phyloP scores from a whole-genome alignment of 164 flowering plant genomes.

The Dillenia turbinata region DNA sequence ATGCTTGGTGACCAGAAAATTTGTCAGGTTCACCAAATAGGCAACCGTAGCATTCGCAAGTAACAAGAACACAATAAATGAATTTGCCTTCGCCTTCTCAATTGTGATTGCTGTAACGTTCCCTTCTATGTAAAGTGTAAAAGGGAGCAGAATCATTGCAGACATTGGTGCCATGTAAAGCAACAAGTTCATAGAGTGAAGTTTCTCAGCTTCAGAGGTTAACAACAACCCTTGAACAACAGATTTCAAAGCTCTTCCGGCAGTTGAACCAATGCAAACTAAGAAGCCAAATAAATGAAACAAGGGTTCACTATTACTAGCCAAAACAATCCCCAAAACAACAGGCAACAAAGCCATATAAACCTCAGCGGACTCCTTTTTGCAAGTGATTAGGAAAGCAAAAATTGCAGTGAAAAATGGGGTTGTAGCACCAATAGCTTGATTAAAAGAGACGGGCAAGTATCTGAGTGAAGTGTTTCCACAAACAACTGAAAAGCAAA shows the following conservation, averaged over 20 bases:
- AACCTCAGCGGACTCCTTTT: slow-evolving; percentile 65
- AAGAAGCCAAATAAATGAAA: slow-evolving; percentile 82
- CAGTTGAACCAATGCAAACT: slow-evolving; percentile 76
- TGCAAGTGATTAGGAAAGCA: slow-evolving; percentile 77
- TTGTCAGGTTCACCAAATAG: slow-evolving; percentile 88
- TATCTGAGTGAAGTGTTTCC: slow-evolving; percentile 85
- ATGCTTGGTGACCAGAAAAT: slow-evolving; percentile 91
- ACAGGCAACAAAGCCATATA: slow-evolving; percentile 81
- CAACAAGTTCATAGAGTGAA: slow-evolving; percentile 89
- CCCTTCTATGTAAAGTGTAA: slow-evolving; percentile 77
- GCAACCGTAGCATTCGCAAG: slow-evolving; percentile 88
- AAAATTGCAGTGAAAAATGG: slow-evolving; percentile 95
- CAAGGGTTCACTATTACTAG: slow-evolving; percentile 85
- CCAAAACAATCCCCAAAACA: slow-evolving; percentile 76
- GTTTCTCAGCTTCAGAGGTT: slow-evolving; percentile 69
- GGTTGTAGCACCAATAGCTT: slow-evolving; percentile 92
- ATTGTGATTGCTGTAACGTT: slow-evolving; percentile 58
- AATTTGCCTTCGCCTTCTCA: slow-evolving; percentile 53
- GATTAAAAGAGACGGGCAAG: slow-evolving; percentile 87
- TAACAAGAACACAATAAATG: slow-evolving; percentile 55
- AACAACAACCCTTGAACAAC: slow-evolving; percentile 84
- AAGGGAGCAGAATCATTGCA: slow-evolving; percentile 63
- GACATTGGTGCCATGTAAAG: slow-evolving; percentile 98
- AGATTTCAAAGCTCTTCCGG: slow-evolving; percentile 84
- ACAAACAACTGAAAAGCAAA: slow-evolving; percentile 90